phyloP scores from a whole-genome alignment of 2,329 filamentous ascomycete genomes.

The Botryotinia calthae region DNA sequence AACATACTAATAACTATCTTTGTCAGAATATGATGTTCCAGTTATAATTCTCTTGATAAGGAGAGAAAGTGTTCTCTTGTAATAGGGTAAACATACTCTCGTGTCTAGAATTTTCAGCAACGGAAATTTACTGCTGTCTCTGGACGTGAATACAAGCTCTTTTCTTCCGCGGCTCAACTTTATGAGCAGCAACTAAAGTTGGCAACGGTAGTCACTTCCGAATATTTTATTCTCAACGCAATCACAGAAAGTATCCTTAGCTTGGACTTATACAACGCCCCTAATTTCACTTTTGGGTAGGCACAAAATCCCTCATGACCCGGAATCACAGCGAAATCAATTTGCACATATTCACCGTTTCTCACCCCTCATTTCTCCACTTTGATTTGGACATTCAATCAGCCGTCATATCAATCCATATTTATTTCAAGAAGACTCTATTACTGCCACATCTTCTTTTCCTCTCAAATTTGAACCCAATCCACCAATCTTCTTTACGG shows the following conservation, averaged over 20 bases:
- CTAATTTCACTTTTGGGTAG: background rate
- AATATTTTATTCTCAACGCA: background rate
- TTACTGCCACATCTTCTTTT: background rate
- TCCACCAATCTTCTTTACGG: background rate
- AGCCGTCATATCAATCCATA: background rate
- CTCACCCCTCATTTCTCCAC: background rate
- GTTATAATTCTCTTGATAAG: background rate
- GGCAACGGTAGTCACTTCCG: background rate
- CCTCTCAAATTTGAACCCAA: background rate
- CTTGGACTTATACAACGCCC: background rate
- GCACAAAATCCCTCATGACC: background rate
- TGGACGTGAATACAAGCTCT: background rate
- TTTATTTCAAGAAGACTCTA: background rate
- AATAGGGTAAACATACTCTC: background rate
- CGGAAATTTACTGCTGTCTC: background rate
- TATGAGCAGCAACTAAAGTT: background rate
- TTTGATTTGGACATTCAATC: background rate
- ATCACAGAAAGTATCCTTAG: background rate
- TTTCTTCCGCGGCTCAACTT: background rate
- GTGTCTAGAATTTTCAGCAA: background rate
- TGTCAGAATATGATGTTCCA: background rate
- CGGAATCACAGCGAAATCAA: background rate
- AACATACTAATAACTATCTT: background rate
- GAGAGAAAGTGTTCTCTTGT: background rate
- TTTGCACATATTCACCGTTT: background rate